A percentile compares a stretch with the other conserved stretches of the same genome.
Conservation (phyloP, 1,139 yeast species). For the Magnusiomyces tetraspermus region DNA sequence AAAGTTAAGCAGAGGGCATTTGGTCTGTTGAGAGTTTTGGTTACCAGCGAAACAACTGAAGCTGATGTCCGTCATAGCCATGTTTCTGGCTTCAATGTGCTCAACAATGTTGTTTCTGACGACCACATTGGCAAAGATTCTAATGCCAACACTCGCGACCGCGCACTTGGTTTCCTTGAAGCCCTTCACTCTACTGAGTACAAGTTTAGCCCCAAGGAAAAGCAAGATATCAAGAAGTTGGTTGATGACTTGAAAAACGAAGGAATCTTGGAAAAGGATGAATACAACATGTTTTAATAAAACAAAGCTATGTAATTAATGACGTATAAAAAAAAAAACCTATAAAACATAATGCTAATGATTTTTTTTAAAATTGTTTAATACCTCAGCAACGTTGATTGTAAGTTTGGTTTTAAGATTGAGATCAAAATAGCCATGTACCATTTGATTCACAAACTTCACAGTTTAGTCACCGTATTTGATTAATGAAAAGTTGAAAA, state of each 20-base stretch:
- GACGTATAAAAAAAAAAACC: too few species aligned
- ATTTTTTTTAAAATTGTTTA: too few species aligned
- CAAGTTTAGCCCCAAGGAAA: constrained; percentile 43
- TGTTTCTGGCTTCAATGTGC: constrained; percentile 5
- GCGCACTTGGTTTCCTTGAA: constrained; percentile 11
- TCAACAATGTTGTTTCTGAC: not conserved
- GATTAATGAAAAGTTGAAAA: too few species aligned
- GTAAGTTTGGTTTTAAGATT: too few species aligned
- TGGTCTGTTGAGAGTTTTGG: constrained; percentile 11
- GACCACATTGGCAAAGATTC: constrained; percentile 7
- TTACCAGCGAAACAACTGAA: constrained; percentile 11
- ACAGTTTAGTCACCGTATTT: too few species aligned
- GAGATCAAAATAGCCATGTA: too few species aligned
- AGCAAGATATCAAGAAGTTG: constrained; percentile 35
- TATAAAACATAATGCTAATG: too few species aligned
- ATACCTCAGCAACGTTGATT: too few species aligned
- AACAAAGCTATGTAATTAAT: too few species aligned
- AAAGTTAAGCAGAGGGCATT: constrained; percentile 11
- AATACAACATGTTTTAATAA: constrained; percentile 4
- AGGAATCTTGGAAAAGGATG: constrained; percentile 13
- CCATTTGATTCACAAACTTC: too few species aligned
- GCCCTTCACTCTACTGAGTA: constrained; percentile 32
- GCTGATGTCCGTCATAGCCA: constrained; percentile 6
- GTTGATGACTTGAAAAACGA: constrained; percentile 25
- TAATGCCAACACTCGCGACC: constrained; percentile 7